Evolutionary conservation across 2,329 filamentous ascomycete genomes (phyloP).

Genomic region (Canariomyces notabilis): DNA sequence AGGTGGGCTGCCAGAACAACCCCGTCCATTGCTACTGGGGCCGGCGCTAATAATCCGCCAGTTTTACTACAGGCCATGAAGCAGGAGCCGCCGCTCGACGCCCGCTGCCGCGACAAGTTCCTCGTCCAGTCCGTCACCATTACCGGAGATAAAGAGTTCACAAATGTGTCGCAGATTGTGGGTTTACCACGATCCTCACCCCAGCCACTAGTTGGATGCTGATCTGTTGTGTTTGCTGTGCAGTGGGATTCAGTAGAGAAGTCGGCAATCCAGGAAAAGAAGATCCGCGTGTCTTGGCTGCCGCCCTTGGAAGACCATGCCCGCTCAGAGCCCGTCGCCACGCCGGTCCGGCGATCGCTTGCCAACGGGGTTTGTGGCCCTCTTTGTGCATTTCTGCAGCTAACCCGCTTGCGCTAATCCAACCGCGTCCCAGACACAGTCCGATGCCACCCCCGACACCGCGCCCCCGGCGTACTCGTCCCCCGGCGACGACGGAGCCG

Average conservation of each 20-base stretch:
- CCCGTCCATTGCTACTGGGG: not conserved
- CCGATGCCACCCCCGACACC: slow-evolving; percentile 31
- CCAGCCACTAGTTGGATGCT: slow-evolving; percentile 18
- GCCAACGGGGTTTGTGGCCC: slow-evolving; percentile 28
- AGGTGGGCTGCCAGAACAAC: slow-evolving; percentile 50
- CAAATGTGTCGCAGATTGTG: slow-evolving; percentile 76
- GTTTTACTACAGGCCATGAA: slow-evolving; percentile 98
- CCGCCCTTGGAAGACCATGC: slow-evolving; percentile 50
- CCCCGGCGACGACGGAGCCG: slow-evolving; percentile 25
- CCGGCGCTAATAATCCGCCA: slow-evolving; percentile 36
- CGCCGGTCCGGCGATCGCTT: slow-evolving; percentile 27
- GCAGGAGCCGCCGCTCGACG: slow-evolving; percentile 78
- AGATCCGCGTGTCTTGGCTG: slow-evolving; percentile 89
- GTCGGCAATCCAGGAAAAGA: slow-evolving; percentile 78
- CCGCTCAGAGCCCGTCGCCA: slow-evolving; percentile 21
- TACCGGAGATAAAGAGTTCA: slow-evolving; percentile 75
- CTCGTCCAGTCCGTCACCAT: slow-evolving; percentile 88
- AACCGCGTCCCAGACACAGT: slow-evolving; percentile 17
- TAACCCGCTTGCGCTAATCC: slow-evolving; percentile 6
- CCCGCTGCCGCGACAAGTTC: slow-evolving; percentile 96
- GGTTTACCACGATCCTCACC: slow-evolving; percentile 31
- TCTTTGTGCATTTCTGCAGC: not conserved
- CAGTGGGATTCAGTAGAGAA: slow-evolving; percentile 81
- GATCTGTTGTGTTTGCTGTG: slow-evolving; percentile 27
- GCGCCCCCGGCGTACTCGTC: slow-evolving; percentile 30